phyloP scores from a whole-genome alignment of 805 yeast genomes.

The Barnettozyma californica region DNA sequence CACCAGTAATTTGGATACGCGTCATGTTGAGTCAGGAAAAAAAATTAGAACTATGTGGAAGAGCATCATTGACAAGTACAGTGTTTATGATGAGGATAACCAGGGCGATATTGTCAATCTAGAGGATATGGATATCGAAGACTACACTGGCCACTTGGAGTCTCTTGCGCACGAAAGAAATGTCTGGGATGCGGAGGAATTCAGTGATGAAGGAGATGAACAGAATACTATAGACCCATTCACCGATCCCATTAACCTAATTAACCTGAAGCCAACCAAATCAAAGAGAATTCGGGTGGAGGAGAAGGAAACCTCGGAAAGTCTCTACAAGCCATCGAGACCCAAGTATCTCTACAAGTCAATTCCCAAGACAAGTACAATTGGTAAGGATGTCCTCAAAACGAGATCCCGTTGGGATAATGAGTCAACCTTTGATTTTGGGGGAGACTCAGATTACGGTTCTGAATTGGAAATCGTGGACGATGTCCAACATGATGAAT shows the following conservation, averaged over 20 bases:
- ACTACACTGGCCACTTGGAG: constrained; percentile 20
- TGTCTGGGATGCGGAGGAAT: constrained; percentile 17
- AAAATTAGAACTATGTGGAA: constrained; percentile 28
- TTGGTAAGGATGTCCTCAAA: not conserved
- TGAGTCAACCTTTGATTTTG: not conserved
- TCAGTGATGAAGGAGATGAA: not conserved
- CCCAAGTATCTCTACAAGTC: not conserved
- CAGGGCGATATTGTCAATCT: constrained; percentile 33
- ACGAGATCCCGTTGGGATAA: not conserved
- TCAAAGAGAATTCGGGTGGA: not conserved
- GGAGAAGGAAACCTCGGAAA: not conserved
- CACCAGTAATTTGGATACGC: constrained; percentile 5
- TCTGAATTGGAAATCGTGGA: not conserved
- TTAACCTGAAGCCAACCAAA: constrained; percentile 1
- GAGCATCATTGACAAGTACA: constrained; percentile 28
- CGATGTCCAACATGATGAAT: not conserved
- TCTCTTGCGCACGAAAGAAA: constrained; percentile 7
- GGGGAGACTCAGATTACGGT: not conserved
- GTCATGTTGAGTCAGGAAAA: constrained; percentile 18
- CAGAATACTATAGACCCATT: constrained; percentile 2
- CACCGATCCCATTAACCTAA: constrained; percentile 5
- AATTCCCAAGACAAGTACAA: not conserved
- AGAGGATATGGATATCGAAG: constrained; percentile 16
- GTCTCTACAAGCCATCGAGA: not conserved
- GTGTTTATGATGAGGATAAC: constrained; percentile 23